These are phyloP conservation scores for Garcia nutans DNA, from an alignment of 345 rosid genomes.

Conservation along the genomic window DNA sequence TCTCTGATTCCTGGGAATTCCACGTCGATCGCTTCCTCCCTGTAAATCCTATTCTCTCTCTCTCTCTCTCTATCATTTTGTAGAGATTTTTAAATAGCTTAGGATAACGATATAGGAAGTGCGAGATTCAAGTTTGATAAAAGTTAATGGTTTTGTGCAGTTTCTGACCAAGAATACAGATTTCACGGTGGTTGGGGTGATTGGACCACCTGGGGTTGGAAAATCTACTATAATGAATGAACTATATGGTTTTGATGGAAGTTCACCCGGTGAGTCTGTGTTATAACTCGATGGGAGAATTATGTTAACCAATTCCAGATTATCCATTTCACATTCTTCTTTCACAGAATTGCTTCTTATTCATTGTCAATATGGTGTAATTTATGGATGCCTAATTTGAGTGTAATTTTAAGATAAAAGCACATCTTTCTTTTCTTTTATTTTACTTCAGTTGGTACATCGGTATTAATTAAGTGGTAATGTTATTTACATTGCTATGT, in stretches of 20 bases:
- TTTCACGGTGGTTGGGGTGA: slow-evolving; percentile 78
- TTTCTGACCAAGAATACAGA: slow-evolving; percentile 84
- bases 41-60: slow-evolving; percentile 29
- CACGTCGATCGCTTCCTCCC: slow-evolving; percentile 85
- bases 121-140: neutral
- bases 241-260: slow-evolving; percentile 70
- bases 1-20: slow-evolving; percentile 87
- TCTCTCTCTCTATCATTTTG: neutral
- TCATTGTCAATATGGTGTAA: neutral
- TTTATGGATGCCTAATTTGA: too few species aligned
- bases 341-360: too few species aligned
- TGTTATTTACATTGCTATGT: neutral
- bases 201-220: slow-evolving; percentile 75
- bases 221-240: slow-evolving; percentile 81
- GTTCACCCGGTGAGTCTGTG: slow-evolving; percentile 56
- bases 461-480: neutral
- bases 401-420: too few species aligned
- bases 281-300: neutral
- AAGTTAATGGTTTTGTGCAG: slow-evolving; percentile 35
- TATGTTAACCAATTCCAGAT: neutral
- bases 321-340: too few species aligned
- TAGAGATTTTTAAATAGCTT: neutral
- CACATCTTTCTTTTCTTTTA: neutral
- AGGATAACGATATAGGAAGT: neutral
- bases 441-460: neutral